These are phyloP conservation scores for Cicer bijugum DNA, from an alignment of 306 rosid genomes.

Conservation along the genomic window DNA sequence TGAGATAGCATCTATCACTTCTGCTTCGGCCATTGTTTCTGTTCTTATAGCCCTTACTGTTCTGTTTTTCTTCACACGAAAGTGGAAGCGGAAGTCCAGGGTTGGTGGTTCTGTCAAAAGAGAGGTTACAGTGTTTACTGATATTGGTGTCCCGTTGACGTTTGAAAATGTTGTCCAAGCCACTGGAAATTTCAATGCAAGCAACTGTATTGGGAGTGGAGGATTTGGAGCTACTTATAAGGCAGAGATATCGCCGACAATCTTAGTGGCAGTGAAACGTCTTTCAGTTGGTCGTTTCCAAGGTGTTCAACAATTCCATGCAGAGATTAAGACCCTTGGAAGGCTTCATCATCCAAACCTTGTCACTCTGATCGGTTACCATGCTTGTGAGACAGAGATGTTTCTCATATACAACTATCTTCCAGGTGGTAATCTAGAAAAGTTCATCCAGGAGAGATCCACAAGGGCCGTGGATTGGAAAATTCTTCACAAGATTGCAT, in stretches of 20 bases:
- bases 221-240: constrained; percentile 93
- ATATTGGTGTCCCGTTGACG: constrained; percentile 72
- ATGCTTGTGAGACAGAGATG: constrained; percentile 91
- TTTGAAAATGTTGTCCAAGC: constrained; percentile 81
- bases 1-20: constrained; percentile 89
- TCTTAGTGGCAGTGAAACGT: constrained; percentile 78
- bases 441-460: constrained; percentile 86
- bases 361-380: constrained; percentile 86
- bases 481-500: constrained; percentile 87
- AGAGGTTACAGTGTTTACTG: constrained; percentile 78
- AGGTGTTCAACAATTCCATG: constrained; percentile 84
- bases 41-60: constrained; percentile 79
- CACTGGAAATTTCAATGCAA: constrained; percentile 72
- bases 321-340: constrained; percentile 88
- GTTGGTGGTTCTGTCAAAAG: constrained; percentile 65
- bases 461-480: constrained; percentile 88
- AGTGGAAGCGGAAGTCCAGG: constrained; percentile 78
- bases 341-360: constrained; percentile 86
- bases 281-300: constrained; percentile 90
- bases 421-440: constrained; percentile 89
- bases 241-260: constrained; percentile 76
- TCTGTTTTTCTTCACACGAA: constrained; percentile 73
- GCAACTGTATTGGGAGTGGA: constrained; percentile 93
- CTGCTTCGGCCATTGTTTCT: constrained; percentile 87
- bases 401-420: constrained; percentile 83